Evolutionary conservation across 164 flowering plant species (phyloP).

Genomic region (Macadamia integrifolia): DNA sequence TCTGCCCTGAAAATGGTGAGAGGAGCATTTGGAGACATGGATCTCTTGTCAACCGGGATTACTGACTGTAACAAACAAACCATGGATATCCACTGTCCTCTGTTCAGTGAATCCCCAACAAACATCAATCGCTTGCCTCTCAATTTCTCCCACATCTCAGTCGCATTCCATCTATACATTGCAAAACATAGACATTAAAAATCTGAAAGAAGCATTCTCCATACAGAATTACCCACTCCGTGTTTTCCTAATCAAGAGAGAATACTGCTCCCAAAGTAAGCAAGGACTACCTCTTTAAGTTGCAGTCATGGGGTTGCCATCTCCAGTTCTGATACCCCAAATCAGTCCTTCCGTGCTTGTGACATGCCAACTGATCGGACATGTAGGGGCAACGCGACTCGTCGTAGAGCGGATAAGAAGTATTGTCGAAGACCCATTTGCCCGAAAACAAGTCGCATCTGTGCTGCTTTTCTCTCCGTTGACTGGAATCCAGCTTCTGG

Average conservation of each 20-base stretch:
- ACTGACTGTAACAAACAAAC: slow-evolving; percentile 82
- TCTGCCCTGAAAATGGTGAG: slow-evolving; percentile 89
- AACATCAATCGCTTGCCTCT: slow-evolving; percentile 93
- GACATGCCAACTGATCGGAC: slow-evolving; percentile 95
- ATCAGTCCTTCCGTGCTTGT: slow-evolving; percentile 81
- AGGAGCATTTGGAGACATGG: slow-evolving; percentile 76
- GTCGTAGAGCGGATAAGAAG: slow-evolving; percentile 64
- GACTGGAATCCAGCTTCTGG: slow-evolving; percentile 3
- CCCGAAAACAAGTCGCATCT: slow-evolving; percentile 79
- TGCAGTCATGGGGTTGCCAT: slow-evolving; percentile 90
- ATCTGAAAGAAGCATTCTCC: neutral
- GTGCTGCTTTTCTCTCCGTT: slow-evolving; percentile 20
- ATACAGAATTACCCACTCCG: too few relatives aligned
- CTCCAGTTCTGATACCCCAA: slow-evolving; percentile 81
- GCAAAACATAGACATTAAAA: neutral
- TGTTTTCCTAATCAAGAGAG: neutral
- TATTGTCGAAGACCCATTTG: slow-evolving; percentile 76
- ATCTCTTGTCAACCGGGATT: slow-evolving; percentile 58
- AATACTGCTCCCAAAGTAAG: neutral
- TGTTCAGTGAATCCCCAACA: slow-evolving; percentile 93
- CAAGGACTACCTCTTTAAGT: slow-evolving; percentile 58
- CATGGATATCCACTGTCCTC: slow-evolving; percentile 99
- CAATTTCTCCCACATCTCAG: slow-evolving; percentile 87
- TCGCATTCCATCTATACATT: slow-evolving; percentile 63
- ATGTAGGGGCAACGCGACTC: slow-evolving; percentile 84